Conservation (phyloP, 164 flowering plant species). For the Hamamelis virginiana region DNA sequence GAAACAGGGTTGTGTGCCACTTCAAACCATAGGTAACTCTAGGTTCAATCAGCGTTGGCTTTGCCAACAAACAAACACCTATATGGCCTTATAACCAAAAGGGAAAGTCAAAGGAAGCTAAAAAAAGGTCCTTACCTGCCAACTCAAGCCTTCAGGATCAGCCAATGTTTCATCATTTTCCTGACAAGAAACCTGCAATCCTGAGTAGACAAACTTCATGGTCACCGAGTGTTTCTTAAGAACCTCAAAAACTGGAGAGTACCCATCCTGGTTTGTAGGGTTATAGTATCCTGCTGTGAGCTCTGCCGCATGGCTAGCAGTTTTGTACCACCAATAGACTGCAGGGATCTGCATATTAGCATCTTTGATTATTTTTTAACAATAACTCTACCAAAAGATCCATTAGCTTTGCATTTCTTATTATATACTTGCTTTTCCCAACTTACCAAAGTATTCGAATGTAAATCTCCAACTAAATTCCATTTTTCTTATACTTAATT, state of each 20-base stretch:
- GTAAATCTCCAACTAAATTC: too few species aligned
- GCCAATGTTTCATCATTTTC: slow-evolving; percentile 55
- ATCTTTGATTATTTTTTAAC: background rate
- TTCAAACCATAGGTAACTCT: background rate
- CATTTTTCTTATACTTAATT: too few species aligned
- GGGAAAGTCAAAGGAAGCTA: background rate
- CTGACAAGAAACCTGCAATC: slow-evolving; percentile 29
- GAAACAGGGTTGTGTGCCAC: background rate
- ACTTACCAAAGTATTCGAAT: too few species aligned
- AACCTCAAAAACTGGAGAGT: slow-evolving; percentile 55
- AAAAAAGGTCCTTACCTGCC: slow-evolving; percentile 56
- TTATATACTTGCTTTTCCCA: too few species aligned
- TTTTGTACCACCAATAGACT: slow-evolving; percentile 90
- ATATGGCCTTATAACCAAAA: background rate
- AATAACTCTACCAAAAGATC: background rate
- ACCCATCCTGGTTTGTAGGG: slow-evolving; percentile 82
- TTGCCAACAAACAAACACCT: background rate
- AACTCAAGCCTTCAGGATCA: slow-evolving; percentile 72
- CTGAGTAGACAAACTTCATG: slow-evolving; percentile 55
- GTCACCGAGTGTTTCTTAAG: slow-evolving; percentile 62
- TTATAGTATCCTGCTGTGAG: slow-evolving; percentile 85
- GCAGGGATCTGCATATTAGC: slow-evolving; percentile 69
- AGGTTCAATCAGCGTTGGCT: background rate
- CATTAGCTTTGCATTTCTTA: background rate
- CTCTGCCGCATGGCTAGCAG: slow-evolving; percentile 94